Conservation (phyloP, 1,284 basidiomycete species). For the Irpex rosettiformis region DNA sequence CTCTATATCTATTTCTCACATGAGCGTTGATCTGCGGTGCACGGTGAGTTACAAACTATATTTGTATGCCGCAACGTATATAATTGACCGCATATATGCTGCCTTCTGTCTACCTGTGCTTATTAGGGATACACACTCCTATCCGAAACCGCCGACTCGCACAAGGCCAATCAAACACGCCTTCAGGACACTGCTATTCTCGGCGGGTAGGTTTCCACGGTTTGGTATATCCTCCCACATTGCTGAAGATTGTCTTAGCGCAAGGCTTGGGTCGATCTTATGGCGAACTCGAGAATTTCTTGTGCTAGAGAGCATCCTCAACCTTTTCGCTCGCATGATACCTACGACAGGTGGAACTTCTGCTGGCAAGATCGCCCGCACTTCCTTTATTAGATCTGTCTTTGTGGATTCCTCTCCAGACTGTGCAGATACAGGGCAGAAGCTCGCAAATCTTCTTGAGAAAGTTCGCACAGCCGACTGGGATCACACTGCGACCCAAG, state of each 20-base stretch:
- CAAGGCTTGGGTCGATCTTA: slow-evolving; percentile 28
- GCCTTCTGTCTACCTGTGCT: neutral
- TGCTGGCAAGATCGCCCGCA: slow-evolving; percentile 35
- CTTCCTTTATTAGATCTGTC: slow-evolving; percentile 48
- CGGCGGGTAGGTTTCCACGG: slow-evolving; percentile 23
- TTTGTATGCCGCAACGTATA: neutral
- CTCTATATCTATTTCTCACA: slow-evolving; percentile 24
- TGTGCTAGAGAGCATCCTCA: slow-evolving; percentile 51
- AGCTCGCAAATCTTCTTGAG: slow-evolving; percentile 42
- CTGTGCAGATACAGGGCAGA: slow-evolving; percentile 21
- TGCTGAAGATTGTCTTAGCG: slow-evolving; percentile 3
- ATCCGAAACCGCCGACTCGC: slow-evolving; percentile 25
- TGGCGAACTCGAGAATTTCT: slow-evolving; percentile 44
- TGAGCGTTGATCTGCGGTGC: slow-evolving; percentile 27
- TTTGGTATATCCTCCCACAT: neutral
- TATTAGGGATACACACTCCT: slow-evolving; percentile 31
- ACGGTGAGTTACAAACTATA: slow-evolving; percentile 22
- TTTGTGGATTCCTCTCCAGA: slow-evolving; percentile 31
- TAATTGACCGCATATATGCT: neutral
- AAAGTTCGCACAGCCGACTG: slow-evolving; percentile 42
- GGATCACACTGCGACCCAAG: slow-evolving; percentile 46
- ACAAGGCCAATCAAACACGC: slow-evolving; percentile 27
- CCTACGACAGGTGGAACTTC: slow-evolving; percentile 38
- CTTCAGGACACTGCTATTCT: slow-evolving; percentile 24
- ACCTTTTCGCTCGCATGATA: slow-evolving; percentile 51